Percentiles rank a stretch among this genome's conserved stretches.
These are phyloP conservation scores for Meredithiella fracta DNA, from an alignment of 2,329 filamentous ascomycete genomes.

Conservation along the genomic window DNA sequence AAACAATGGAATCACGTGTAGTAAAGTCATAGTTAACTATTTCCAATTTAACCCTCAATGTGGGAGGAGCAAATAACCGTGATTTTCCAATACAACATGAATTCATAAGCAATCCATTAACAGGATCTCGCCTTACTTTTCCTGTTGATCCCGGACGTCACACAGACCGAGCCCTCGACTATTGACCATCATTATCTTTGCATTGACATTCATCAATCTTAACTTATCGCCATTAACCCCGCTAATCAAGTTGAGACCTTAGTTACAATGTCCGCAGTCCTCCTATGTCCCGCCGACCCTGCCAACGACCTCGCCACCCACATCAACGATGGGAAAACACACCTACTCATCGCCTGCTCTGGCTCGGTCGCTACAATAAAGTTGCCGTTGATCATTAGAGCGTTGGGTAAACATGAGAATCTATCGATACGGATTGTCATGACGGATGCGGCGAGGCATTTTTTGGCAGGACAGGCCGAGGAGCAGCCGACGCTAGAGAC, in stretches of 20 bases:
- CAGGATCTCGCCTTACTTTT: background rate
- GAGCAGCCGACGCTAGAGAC: constrained; percentile 58
- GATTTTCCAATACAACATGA: too few species aligned
- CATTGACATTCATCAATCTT: background rate
- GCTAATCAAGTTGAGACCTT: too few species aligned
- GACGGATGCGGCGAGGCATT: constrained; percentile 55
- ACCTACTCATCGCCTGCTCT: constrained; percentile 26
- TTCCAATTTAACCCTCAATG: too few species aligned
- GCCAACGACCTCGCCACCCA: constrained; percentile 6
- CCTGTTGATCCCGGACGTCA: background rate
- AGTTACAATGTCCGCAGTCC: too few species aligned
- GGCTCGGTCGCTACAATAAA: constrained; percentile 78
- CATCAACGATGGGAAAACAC: constrained; percentile 24
- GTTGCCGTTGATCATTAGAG: constrained; percentile 46
- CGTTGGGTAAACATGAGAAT: constrained; percentile 33
- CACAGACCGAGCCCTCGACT: background rate
- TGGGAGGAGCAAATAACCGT: too few species aligned
- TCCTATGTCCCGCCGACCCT: background rate
- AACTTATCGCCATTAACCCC: too few species aligned
- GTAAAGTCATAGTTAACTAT: too few species aligned
- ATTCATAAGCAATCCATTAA: background rate
- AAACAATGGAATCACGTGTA: too few species aligned
- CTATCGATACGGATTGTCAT: constrained; percentile 77
- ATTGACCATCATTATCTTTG: background rate
- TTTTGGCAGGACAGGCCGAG: constrained; percentile 55